Evolutionary conservation across 179 eudicot species (phyloP).

Genomic region (Vitellaria paradoxa): DNA sequence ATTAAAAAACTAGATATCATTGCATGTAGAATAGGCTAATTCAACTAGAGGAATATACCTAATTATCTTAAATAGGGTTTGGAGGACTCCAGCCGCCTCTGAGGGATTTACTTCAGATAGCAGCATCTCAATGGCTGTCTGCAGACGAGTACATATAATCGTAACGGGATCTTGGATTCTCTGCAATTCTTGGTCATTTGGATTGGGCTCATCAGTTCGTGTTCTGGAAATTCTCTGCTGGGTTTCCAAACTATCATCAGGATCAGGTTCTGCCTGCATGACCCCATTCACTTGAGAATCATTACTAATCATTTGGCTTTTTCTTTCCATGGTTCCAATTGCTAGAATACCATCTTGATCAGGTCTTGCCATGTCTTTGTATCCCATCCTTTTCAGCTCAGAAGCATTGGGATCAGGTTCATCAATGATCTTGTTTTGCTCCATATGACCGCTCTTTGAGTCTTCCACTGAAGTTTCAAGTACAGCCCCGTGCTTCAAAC

Average conservation of each 20-base stretch:
- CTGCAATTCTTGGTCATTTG: conserved; percentile 70
- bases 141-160: conserved; percentile 46
- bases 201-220: conserved; percentile 54
- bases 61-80: conserved; percentile 70
- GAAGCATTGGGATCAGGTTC: conserved; percentile 14
- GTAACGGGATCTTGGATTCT: conserved; percentile 79
- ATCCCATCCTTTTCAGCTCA: neutral
- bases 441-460: neutral
- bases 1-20: neutral
- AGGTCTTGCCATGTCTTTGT: conserved; percentile 5
- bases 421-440: conserved; percentile 5
- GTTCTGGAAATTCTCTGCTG: conserved; percentile 15
- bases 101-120: conserved; percentile 47
- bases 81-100: conserved; percentile 48
- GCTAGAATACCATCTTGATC: neutral
- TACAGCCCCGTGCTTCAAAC: neutral
- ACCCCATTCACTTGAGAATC: conserved; percentile 21
- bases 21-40: neutral
- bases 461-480: neutral
- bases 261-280: conserved; percentile 24
- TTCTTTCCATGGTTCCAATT: neutral
- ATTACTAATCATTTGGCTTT: conserved; percentile 15
- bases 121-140: conserved; percentile 55
- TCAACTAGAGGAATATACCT: conserved; percentile 33
- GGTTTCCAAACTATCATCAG: conserved; percentile 20